phyloP scores from a whole-genome alignment of 192 early-diverging fungal genomes.

The Coemansia umbellata region DNA sequence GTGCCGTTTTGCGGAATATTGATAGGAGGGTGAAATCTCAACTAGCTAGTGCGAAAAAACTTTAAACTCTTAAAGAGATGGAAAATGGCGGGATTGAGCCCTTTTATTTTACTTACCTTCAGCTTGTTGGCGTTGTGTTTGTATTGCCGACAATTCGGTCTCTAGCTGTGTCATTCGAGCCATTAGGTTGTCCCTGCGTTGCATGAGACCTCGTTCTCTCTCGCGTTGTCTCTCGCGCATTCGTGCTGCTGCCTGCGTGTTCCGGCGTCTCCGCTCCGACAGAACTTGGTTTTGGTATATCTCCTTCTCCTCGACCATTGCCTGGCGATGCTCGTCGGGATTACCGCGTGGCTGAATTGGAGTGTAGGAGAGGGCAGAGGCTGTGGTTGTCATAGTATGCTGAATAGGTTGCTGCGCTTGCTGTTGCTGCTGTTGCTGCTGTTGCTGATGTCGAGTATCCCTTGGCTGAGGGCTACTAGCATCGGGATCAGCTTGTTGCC shows the following conservation, averaged over 20 bases:
- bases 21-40: too few species aligned
- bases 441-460: background rate
- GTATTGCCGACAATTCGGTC: slow-evolving; percentile 24
- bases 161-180: slow-evolving; percentile 28
- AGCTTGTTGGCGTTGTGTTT: slow-evolving; percentile 26
- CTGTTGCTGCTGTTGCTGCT: slow-evolving; percentile 1
- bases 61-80: too few species aligned
- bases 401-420: background rate
- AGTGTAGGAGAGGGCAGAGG: slow-evolving; percentile 5
- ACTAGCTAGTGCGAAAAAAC: too few species aligned
- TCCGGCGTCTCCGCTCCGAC: slow-evolving; percentile 26
- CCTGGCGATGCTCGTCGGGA: slow-evolving; percentile 47
- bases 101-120: slow-evolving; percentile 45
- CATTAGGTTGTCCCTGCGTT: slow-evolving; percentile 23
- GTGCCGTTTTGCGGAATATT: too few species aligned
- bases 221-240: slow-evolving; percentile 49
- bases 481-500: background rate
- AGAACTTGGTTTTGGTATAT: slow-evolving; percentile 24
- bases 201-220: slow-evolving; percentile 26
- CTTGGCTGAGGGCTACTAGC: too few species aligned
- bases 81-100: too few species aligned
- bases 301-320: slow-evolving; percentile 40
- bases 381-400: background rate
- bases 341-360: slow-evolving; percentile 45
- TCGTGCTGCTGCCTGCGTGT: slow-evolving; percentile 42